Percentiles rank a stretch among this genome's conserved stretches.
phyloP scores from a whole-genome alignment of 148 eudicot species.

The Euryodendron excelsum region DNA sequence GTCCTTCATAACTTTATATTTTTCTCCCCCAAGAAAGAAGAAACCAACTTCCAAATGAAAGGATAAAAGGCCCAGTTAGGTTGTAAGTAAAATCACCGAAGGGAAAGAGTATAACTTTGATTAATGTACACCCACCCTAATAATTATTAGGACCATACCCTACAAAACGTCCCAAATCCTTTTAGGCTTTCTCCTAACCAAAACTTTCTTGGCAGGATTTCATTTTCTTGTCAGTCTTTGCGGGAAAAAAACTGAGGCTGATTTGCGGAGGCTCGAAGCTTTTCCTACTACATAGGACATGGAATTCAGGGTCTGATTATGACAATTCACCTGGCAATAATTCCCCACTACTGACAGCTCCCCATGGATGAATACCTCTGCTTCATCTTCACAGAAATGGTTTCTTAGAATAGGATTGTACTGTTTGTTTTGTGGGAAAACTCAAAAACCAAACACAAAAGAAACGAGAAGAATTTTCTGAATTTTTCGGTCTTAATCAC shows the following conservation, averaged over 20 bases:
- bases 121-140: conserved; percentile 12
- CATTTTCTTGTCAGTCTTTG: conserved; percentile 2
- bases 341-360: neutral
- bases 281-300: neutral
- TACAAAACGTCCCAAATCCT: neutral
- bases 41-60: conserved; percentile 5
- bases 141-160: neutral
- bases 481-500: neutral
- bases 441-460: neutral
- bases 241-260: neutral
- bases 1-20: neutral
- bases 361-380: too few relatives aligned
- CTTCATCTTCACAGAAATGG: neutral
- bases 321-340: neutral
- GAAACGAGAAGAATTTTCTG: neutral
- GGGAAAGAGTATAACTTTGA: neutral
- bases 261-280: neutral
- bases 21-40: neutral
- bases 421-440: neutral
- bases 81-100: neutral
- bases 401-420: neutral
- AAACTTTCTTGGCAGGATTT: conserved; percentile 8
- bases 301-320: neutral
- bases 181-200: neutral
- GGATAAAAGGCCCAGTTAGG: neutral